Evolutionary conservation across 208 protist genomes (phyloP).

Genomic region (Trypanosoma scelopori): DNA sequence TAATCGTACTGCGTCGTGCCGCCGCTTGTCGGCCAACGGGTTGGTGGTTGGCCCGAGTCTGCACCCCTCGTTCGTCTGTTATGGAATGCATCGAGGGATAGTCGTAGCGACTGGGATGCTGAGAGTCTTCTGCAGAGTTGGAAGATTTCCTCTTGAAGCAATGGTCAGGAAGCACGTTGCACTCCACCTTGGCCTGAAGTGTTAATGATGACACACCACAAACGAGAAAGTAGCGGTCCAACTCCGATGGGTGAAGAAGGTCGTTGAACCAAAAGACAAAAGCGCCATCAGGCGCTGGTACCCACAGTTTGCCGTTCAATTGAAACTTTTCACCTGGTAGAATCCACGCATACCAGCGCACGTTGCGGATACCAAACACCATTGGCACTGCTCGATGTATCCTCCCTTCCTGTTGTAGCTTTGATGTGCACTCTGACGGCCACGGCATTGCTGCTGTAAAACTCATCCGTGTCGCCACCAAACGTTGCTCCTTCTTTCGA

Average conservation of each 20-base stretch:
- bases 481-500: slow-evolving; percentile 36
- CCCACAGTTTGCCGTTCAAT: slow-evolving; percentile 55
- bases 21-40: neutral
- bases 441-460: slow-evolving; percentile 74
- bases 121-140: slow-evolving; percentile 23
- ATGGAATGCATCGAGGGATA: neutral
- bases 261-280: slow-evolving; percentile 85
- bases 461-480: slow-evolving; percentile 35
- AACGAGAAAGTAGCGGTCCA: slow-evolving; percentile 79
- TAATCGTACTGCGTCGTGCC: neutral
- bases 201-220: slow-evolving; percentile 52
- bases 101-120: neutral
- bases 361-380: slow-evolving; percentile 37
- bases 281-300: slow-evolving; percentile 47
- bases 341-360: slow-evolving; percentile 77
- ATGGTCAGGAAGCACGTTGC: slow-evolving; percentile 52
- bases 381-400: slow-evolving; percentile 52
- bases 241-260: slow-evolving; percentile 54
- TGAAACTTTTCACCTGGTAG: slow-evolving; percentile 60
- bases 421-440: slow-evolving; percentile 63
- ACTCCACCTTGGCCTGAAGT: slow-evolving; percentile 37
- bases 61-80: neutral
- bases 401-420: slow-evolving; percentile 52
- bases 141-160: slow-evolving; percentile 41
- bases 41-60: neutral